A percentile compares a stretch with the other conserved stretches of the same genome.
phyloP scores from a whole-genome alignment of 306 rosid species.

The Lotus japonicus region DNA sequence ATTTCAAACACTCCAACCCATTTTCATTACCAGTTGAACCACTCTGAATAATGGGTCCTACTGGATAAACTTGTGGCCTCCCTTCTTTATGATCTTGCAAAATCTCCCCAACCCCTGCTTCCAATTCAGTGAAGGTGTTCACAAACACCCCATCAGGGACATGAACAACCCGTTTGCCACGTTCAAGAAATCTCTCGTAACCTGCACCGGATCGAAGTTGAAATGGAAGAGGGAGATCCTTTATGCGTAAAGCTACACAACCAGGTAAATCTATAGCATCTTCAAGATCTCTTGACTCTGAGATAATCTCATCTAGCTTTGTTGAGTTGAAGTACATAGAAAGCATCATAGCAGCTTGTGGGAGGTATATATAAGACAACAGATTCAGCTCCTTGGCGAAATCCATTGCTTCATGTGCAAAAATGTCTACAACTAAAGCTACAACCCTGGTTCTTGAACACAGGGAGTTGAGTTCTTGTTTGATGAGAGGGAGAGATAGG shows the following conservation, averaged over 20 bases:
- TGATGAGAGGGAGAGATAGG: conserved; percentile 13
- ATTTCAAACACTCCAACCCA: conserved; percentile 5
- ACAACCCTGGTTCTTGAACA: not conserved
- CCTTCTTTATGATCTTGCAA: not conserved
- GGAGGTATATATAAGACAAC: conserved; percentile 23
- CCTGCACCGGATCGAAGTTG: not conserved
- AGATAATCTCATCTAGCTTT: conserved; percentile 19
- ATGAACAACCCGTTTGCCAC: not conserved
- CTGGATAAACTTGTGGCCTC: conserved; percentile 8
- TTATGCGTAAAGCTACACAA: not conserved
- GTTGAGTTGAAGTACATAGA: not conserved
- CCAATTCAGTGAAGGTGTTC: conserved; percentile 20
- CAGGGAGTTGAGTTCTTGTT: not conserved
- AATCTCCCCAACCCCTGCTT: not conserved
- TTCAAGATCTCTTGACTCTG: conserved; percentile 13
- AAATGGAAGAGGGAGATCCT: conserved; percentile 16
- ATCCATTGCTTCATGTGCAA: conserved; percentile 18
- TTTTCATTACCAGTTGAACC: not conserved
- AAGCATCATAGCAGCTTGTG: conserved; percentile 27
- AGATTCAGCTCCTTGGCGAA: conserved; percentile 23
- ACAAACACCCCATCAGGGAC: conserved; percentile 20
- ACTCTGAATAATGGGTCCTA: conserved; percentile 34
- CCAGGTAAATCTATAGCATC: conserved; percentile 20
- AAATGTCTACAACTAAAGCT: conserved; percentile 32
- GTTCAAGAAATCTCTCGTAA: not conserved